phyloP scores from a whole-genome alignment of 257 asterid genomes.

The Ophiorrhiza pumila region DNA sequence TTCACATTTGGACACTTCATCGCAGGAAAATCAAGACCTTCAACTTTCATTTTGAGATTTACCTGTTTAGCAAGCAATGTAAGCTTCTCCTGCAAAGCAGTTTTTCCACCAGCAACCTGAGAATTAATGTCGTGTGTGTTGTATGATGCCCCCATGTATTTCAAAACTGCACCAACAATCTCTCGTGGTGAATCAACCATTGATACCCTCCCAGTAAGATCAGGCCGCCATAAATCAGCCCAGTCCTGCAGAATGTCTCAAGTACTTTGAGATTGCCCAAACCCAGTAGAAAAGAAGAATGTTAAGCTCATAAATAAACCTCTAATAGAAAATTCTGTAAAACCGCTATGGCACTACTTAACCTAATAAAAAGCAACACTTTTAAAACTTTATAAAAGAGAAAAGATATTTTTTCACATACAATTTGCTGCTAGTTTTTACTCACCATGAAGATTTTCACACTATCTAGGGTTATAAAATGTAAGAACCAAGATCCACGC shows the following conservation, averaged over 20 bases:
- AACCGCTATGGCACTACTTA: too few species aligned
- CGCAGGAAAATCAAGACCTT: neutral
- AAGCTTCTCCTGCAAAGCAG: constrained; percentile 68
- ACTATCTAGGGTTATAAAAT: neutral
- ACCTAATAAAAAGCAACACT: neutral
- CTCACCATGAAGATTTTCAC: neutral
- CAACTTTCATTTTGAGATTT: constrained; percentile 1
- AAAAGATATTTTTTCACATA: neutral
- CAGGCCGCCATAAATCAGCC: constrained; percentile 96
- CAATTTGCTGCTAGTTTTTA: neutral
- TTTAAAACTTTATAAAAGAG: neutral
- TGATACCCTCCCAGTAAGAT: constrained; percentile 83
- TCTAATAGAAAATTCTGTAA: neutral
- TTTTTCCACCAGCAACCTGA: constrained; percentile 74
- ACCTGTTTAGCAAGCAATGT: constrained; percentile 71
- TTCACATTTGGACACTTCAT: neutral
- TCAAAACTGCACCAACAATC: constrained; percentile 81
- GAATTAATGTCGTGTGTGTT: constrained; percentile 64
- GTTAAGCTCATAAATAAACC: neutral
- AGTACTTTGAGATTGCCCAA: neutral
- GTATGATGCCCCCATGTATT: constrained; percentile 87
- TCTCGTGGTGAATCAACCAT: constrained; percentile 94
- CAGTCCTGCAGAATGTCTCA: constrained; percentile 64
- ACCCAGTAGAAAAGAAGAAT: neutral
- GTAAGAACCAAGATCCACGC: neutral